Evolutionary conservation across 169 alveolate species (phyloP), one percentile per base, ranked within the genome.

Genomic region (Condylostoma magnum): DNA sequence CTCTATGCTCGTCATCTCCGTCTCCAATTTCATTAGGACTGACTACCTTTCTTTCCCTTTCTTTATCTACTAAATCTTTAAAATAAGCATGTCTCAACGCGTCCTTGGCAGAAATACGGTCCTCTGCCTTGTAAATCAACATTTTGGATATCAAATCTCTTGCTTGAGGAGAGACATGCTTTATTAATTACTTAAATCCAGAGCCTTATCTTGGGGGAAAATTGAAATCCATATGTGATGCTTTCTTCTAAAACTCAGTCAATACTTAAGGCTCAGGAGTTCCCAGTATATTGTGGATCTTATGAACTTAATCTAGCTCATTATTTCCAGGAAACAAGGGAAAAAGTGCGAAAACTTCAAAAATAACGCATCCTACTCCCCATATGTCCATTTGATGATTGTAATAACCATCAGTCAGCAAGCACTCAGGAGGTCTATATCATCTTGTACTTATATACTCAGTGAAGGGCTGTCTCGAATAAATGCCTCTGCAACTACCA

Each of bases 281-380:
- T 12, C 96, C 98, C 12, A 91, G 69, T 28, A 89, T 69, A 47
- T 89, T 90, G 76, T 92, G 96, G 34, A 95, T 95, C 79, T 89
- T 91, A 58, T 80, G 74, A 34, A 92, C 88, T 80, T 92, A 86
- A 65, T 94, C 98, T 53, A 88, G 65, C 79, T 89, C 98, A 80
- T 94, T 89, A 25, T 83, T 87, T 6, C 96, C 98, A 15, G 98
- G 97, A 74, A 95, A 95, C 46, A 95, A 90, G 1, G 98, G 98
- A 73, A 92, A 92, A 27, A 90, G 79, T 25, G 96, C 85, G 37
- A 92, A 80, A 38, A 95, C 88, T 77, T 95, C 98, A 73, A 92
- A 95, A 75, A 93, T 80, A 15, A 95, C 98, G 77, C 98, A 95
- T 12, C 98, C 98, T 1, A 90, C 96, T 18, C 97, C 98, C 95